Conservation (phyloP, 2,329 filamentous ascomycete species). For the Rutstroemia sp. region DNA sequence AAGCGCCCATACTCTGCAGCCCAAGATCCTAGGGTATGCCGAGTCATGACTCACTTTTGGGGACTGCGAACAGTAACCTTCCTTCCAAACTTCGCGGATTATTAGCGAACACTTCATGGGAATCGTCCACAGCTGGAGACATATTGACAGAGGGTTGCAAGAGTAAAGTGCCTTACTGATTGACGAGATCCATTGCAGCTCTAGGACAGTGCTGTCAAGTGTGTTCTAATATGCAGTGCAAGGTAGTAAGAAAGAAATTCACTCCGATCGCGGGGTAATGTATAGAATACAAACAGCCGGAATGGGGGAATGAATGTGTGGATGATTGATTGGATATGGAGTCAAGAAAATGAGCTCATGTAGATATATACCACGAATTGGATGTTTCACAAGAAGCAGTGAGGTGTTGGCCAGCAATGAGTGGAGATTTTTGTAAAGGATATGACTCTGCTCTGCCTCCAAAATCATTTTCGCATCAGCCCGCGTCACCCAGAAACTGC, state of each 20-base stretch:
- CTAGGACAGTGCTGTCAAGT: neutral
- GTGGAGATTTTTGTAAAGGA: neutral
- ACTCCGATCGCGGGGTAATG: slow-evolving; percentile 9
- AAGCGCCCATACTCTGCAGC: slow-evolving; percentile 8
- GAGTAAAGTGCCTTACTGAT: slow-evolving; percentile 38
- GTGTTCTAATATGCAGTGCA: neutral
- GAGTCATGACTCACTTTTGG: slow-evolving; percentile 68
- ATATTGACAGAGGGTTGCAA: slow-evolving; percentile 14
- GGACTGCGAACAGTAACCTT: slow-evolving; percentile 91
- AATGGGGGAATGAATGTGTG: neutral
- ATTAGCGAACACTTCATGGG: slow-evolving; percentile 35
- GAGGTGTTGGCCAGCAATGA: neutral
- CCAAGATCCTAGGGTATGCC: slow-evolving; percentile 3
- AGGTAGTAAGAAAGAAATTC: neutral
- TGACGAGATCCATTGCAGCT: slow-evolving; percentile 51
- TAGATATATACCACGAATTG: neutral
- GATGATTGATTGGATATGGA: neutral
- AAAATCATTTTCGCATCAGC: too few relatives aligned
- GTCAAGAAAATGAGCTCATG: neutral
- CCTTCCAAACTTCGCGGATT: slow-evolving; percentile 66
- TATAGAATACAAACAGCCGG: neutral
- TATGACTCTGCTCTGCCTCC: neutral
- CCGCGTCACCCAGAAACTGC: neutral
- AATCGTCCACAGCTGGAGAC: slow-evolving; percentile 8
- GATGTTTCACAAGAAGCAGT: neutral